Percentiles rank a stretch among this genome's conserved stretches.
Conservation (phyloP, 176 grass and related monocot genomes). For the sorghum (Sorghum bicolor) region Sorghum_bicolor_NCBIv3 NC_012879.2:55347001-55347500, state of each 20-base stretch:
- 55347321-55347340: conserved; percentile 61
- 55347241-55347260: conserved; percentile 52
- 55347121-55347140: neutral
- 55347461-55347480: neutral
- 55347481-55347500: conserved; percentile 2
- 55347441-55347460: conserved; percentile 24
- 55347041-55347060: neutral
- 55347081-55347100: neutral
- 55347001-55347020: neutral
- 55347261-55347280: conserved; percentile 54
- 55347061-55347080: neutral
- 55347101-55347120: neutral
- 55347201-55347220: conserved; percentile 56
- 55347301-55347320: conserved; percentile 65
- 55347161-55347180: conserved; percentile 51
- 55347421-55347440: neutral
- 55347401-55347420: neutral
- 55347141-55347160: neutral
- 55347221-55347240: conserved; percentile 58
- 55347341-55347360: neutral
- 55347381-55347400: neutral
- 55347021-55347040: neutral
- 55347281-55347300: conserved; percentile 68
- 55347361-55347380: conserved; percentile 7
- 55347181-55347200: conserved; percentile 68